Conservation (phyloP, 176 grass and related monocot species). For the Typha latifolia region DNA sequence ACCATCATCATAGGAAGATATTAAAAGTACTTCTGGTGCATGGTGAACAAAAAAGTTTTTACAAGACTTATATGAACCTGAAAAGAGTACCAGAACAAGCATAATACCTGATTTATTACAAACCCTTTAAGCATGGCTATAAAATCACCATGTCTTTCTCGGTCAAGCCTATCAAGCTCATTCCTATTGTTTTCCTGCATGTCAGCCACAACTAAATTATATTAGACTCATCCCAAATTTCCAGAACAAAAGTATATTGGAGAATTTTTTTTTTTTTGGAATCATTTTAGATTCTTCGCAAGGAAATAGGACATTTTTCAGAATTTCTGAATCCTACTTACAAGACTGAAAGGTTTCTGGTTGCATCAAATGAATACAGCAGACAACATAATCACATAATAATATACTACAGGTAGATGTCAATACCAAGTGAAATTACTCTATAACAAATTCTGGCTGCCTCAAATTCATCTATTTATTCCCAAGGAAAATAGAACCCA, state of each 20-base stretch:
- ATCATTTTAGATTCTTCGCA: not conserved
- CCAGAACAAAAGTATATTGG: conserved; percentile 4
- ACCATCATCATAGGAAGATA: too few species aligned
- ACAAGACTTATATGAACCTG: not conserved
- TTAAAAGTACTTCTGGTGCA: not conserved
- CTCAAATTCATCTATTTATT: too few species aligned
- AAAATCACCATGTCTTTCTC: conserved; percentile 57
- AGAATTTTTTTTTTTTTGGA: not conserved
- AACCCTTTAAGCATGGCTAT: conserved; percentile 81
- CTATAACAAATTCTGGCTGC: too few species aligned
- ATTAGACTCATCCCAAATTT: not conserved
- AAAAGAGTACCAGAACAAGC: not conserved
- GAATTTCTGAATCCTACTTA: not conserved
- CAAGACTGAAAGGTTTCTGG: conserved; percentile 9
- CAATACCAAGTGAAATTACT: too few species aligned
- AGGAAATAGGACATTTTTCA: not conserved
- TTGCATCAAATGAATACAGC: too few species aligned
- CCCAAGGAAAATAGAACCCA: not conserved
- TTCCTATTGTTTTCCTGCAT: conserved; percentile 71
- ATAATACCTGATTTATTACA: conserved; percentile 65
- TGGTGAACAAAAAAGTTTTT: conserved; percentile 3
- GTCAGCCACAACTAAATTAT: not conserved
- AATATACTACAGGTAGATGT: too few species aligned
- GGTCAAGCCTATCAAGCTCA: conserved; percentile 76
- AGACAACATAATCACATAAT: too few species aligned